phyloP scores from a whole-genome alignment of 805 yeast species.

The Hanseniaspora hatyaiensis region DNA sequence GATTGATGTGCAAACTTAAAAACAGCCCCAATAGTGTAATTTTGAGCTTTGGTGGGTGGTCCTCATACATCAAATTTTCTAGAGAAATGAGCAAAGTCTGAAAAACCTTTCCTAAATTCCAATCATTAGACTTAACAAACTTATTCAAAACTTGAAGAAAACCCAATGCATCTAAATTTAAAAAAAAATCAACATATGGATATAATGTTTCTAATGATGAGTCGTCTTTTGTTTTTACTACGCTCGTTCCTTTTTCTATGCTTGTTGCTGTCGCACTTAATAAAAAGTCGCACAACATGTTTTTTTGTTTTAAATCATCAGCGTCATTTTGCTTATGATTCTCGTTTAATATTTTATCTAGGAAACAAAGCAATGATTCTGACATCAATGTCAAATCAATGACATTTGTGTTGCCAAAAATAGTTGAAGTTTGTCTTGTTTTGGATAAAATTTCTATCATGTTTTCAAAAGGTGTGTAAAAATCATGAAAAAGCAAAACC shows the following conservation, averaged over 20 bases:
- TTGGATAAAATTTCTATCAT: conserved; percentile 33
- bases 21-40: conserved; percentile 1
- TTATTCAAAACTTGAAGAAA: conserved; percentile 58
- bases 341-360: conserved; percentile 63
- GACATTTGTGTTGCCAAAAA: conserved; percentile 18
- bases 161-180: conserved; percentile 46
- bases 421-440: conserved; percentile 17
- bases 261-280: conserved; percentile 45
- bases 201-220: conserved; percentile 40
- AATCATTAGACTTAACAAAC: conserved; percentile 69
- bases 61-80: conserved; percentile 19
- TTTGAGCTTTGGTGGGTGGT: conserved; percentile 11
- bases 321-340: conserved; percentile 61
- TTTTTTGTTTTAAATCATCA: conserved; percentile 31
- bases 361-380: conserved; percentile 42
- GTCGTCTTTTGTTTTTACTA: conserved; percentile 29
- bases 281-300: conserved; percentile 36
- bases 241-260: conserved; percentile 23
- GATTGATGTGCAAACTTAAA: conserved; percentile 26
- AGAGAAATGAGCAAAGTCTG: conserved; percentile 33
- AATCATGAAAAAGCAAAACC: conserved; percentile 60
- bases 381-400: conserved; percentile 18
- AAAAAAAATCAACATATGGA: conserved; percentile 53
- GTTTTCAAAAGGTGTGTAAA: conserved; percentile 55
- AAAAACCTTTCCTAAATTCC: conserved; percentile 33